Conservation (phyloP, 768 basidiomycete genomes). For the Phaeotremella fagi region DNA sequence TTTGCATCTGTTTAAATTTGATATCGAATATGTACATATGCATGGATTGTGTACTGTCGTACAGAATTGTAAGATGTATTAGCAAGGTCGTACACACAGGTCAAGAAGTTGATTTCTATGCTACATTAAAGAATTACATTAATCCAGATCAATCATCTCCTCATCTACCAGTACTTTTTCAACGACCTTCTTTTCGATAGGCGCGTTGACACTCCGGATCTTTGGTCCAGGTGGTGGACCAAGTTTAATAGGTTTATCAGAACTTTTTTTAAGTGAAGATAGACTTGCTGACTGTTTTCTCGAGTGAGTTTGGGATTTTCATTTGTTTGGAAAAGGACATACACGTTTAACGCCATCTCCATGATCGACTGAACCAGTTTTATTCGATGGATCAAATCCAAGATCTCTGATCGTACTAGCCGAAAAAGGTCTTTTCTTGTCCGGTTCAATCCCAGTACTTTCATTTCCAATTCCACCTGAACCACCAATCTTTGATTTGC, state of each 20-base stretch:
- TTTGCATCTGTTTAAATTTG: too few relatives aligned
- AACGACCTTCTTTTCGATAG: not conserved
- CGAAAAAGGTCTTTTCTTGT: constrained; percentile 30
- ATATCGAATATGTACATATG: too few relatives aligned
- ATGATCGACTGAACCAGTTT: constrained; percentile 8
- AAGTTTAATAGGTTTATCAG: constrained; percentile 1
- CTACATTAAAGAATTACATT: too few relatives aligned
- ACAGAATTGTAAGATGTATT: too few relatives aligned
- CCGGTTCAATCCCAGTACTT: constrained; percentile 50
- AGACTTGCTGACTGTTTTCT: constrained; percentile 9
- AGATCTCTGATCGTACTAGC: constrained; percentile 36
- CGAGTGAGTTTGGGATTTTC: constrained; percentile 1
- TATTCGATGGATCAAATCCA: constrained; percentile 41
- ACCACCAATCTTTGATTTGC: constrained; percentile 58
- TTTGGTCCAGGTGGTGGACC: not conserved
- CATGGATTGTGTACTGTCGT: too few relatives aligned
- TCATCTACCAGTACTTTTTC: not conserved
- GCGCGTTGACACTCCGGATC: constrained; percentile 2
- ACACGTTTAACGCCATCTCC: constrained; percentile 23
- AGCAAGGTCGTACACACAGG: too few relatives aligned
- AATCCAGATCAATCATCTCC: constrained; percentile 20
- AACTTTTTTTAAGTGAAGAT: constrained; percentile 2
- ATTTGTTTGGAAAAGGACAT: constrained; percentile 1
- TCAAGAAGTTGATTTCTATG: too few relatives aligned
- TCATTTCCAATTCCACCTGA: constrained; percentile 48